A percentile compares a stretch with the other conserved stretches of the same genome.
These are phyloP conservation scores for Tolypocladium pustulatum DNA, from an alignment of 2,329 filamentous ascomycete genomes.

Conservation along the genomic window DNA sequence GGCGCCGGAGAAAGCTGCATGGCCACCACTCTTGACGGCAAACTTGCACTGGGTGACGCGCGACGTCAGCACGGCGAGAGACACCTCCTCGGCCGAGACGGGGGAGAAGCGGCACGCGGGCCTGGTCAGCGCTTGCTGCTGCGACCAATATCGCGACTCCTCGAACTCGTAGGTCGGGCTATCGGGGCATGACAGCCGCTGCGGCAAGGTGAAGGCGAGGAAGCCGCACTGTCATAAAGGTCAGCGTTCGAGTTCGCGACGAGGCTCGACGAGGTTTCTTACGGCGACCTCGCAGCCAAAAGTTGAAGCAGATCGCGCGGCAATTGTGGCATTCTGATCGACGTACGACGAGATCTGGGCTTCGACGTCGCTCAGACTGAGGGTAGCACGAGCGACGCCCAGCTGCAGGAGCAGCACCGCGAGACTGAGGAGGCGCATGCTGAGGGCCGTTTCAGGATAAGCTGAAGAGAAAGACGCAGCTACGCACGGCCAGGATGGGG, in stretches of 20 bases:
- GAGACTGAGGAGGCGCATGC: constrained; percentile 2
- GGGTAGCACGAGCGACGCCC: not conserved
- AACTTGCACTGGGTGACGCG: constrained; percentile 17
- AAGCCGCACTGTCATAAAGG: constrained; percentile 9
- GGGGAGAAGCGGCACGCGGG: constrained; percentile 16
- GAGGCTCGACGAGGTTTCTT: not conserved
- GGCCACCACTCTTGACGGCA: constrained; percentile 22
- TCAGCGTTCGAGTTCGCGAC: not conserved
- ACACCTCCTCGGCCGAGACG: constrained; percentile 12
- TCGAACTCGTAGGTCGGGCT: constrained; percentile 8
- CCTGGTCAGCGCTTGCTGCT: constrained; percentile 9
- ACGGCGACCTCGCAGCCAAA: constrained; percentile 2
- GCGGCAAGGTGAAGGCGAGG: constrained; percentile 6
- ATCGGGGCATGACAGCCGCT: constrained; percentile 7
- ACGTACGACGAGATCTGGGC: constrained; percentile 6
- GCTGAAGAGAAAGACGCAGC: not conserved
- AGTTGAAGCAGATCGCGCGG: not conserved
- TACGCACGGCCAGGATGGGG: not conserved
- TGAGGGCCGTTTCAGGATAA: not conserved
- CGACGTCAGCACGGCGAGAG: constrained; percentile 13
- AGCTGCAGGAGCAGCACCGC: constrained; percentile 1
- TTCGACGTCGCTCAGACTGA: constrained; percentile 4
- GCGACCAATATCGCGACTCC: constrained; percentile 12
- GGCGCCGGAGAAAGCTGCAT: constrained; percentile 15
- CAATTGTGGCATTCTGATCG: not conserved